phyloP scores from a whole-genome alignment of 805 yeast genomes.

The Kuraishia capsulata region DNA sequence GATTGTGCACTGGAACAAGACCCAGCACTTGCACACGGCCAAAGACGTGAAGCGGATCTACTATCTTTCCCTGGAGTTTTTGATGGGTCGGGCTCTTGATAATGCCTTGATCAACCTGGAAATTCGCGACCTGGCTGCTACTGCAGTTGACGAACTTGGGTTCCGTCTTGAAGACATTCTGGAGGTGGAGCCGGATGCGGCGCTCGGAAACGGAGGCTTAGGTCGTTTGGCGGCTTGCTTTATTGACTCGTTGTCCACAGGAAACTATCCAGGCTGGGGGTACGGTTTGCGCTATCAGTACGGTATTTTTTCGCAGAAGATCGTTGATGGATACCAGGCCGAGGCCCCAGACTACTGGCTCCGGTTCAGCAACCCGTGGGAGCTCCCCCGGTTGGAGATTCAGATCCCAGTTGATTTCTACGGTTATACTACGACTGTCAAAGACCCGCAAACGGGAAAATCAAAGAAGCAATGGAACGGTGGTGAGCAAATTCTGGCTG shows the following conservation, averaged over 20 bases:
- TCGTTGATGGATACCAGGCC: constrained; percentile 87
- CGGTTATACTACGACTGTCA: constrained; percentile 61
- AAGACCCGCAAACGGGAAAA: constrained; percentile 41
- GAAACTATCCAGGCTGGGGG: constrained; percentile 93
- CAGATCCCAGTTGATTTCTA: constrained; percentile 87
- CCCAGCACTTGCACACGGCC: constrained; percentile 82
- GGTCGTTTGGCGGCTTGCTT: constrained; percentile 95
- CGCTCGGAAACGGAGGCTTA: constrained; percentile 89
- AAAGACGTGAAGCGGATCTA: constrained; percentile 81
- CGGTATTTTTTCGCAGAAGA: constrained; percentile 86
- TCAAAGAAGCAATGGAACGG: constrained; percentile 69
- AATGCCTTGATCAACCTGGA: constrained; percentile 82
- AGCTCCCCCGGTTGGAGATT: constrained; percentile 76
- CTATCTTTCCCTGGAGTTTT: constrained; percentile 77
- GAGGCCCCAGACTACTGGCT: constrained; percentile 95
- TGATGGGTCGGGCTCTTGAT: constrained; percentile 94
- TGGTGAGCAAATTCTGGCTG: constrained; percentile 83
- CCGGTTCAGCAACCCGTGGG: constrained; percentile 88
- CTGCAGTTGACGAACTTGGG: constrained; percentile 64
- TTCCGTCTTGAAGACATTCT: constrained; percentile 81
- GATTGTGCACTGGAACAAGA: constrained; percentile 83
- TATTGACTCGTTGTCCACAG: constrained; percentile 78
- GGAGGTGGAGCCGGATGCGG: constrained; percentile 88
- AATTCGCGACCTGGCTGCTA: constrained; percentile 47
- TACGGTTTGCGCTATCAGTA: constrained; percentile 89